Conservation (phyloP, 106 monocot species). For the Xerophyta viscosa region DNA sequence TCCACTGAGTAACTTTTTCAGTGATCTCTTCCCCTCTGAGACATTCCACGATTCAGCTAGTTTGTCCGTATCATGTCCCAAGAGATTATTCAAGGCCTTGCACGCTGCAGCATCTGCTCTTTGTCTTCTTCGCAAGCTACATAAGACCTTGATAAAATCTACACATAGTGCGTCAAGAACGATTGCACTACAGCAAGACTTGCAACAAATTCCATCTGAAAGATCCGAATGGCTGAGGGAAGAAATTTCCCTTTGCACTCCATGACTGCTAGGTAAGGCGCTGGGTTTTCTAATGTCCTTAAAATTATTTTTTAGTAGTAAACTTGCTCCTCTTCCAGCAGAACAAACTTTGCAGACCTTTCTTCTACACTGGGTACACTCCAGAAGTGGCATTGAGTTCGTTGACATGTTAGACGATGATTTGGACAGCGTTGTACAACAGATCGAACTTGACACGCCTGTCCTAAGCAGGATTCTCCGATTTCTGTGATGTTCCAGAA, state of each 20-base stretch:
- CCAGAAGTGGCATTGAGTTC: slow-evolving; percentile 17
- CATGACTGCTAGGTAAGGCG: slow-evolving; percentile 39
- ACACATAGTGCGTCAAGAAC: slow-evolving; percentile 63
- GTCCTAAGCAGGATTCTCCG: slow-evolving; percentile 43
- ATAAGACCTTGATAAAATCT: slow-evolving; percentile 80
- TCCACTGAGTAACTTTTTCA: slow-evolving; percentile 47
- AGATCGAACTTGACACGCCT: slow-evolving; percentile 57
- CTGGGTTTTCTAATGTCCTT: slow-evolving; percentile 60
- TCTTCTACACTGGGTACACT: slow-evolving; percentile 60
- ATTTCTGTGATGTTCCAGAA: slow-evolving; percentile 76
- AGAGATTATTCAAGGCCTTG: slow-evolving; percentile 42
- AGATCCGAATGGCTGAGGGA: slow-evolving; percentile 13
- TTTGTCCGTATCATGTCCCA: slow-evolving; percentile 21
- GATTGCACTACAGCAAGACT: slow-evolving; percentile 54
- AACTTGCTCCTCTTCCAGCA: slow-evolving; percentile 82
- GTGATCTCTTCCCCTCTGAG: slow-evolving; percentile 26
- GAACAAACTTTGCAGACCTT: slow-evolving; percentile 78
- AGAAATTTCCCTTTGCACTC: slow-evolving; percentile 31
- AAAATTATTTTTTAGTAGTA: slow-evolving; percentile 32
- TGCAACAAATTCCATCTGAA: slow-evolving; percentile 57
- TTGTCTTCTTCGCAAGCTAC: slow-evolving; percentile 53
- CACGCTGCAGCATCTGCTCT: slow-evolving; percentile 62
- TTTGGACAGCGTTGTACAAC: slow-evolving; percentile 9
- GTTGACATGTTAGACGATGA: slow-evolving; percentile 11
- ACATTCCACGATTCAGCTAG: slow-evolving; percentile 20